A percentile compares a stretch with the other conserved stretches of the same genome.
These are phyloP conservation scores for Fusarium sp. DNA, from an alignment of 2,329 filamentous ascomycete genomes.

Conservation along the genomic window DNA sequence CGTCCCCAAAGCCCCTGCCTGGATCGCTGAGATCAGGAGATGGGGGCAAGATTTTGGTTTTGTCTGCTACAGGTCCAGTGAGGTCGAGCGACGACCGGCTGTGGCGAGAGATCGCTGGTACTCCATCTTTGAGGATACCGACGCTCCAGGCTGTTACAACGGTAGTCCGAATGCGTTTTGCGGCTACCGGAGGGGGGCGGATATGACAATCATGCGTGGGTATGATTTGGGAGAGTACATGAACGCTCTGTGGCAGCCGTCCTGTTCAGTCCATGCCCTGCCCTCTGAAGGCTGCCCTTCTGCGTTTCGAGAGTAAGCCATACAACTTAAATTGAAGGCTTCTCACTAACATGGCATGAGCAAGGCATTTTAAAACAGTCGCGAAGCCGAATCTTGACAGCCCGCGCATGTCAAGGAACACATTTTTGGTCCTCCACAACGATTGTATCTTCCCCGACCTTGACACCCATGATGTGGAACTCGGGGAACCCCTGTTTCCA, in stretches of 20 bases:
- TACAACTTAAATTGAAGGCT: background rate
- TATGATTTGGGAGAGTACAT: background rate
- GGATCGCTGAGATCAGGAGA: background rate
- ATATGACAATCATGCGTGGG: background rate
- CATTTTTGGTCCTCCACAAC: background rate
- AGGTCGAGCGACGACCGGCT: background rate
- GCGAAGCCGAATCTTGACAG: background rate
- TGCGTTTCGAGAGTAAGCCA: background rate
- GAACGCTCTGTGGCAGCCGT: background rate
- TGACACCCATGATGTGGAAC: background rate
- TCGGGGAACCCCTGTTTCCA: background rate
- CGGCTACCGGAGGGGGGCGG: background rate
- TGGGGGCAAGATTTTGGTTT: background rate
- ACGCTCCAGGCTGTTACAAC: background rate
- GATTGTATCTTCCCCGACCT: conserved; percentile 1
- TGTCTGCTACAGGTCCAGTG: background rate
- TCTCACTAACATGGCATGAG: background rate
- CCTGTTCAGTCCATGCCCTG: background rate
- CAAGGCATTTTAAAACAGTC: conserved; percentile 4
- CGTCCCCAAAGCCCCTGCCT: background rate
- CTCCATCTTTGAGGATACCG: background rate
- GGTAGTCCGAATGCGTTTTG: background rate
- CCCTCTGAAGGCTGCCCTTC: background rate
- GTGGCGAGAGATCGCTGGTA: background rate
- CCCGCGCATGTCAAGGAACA: background rate